A percentile compares a stretch with the other conserved stretches of the same genome.
Evolutionary conservation across 768 basidiomycete species (phyloP).

Genomic region (Termitomyces sp.): DNA sequence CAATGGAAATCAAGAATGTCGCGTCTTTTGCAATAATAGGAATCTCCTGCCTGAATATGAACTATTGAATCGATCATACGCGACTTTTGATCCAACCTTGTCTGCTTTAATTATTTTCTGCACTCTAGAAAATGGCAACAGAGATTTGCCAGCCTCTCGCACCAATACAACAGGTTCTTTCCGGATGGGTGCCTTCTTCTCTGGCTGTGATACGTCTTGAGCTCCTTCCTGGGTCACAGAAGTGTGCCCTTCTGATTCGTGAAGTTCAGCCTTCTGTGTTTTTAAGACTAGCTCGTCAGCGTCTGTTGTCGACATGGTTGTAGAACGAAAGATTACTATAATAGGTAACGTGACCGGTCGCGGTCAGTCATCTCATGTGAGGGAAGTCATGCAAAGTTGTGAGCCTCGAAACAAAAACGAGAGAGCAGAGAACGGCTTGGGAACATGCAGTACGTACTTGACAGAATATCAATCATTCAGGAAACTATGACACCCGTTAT

Average conservation of each 20-base stretch:
- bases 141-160: conserved; percentile 55
- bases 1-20: conserved; percentile 70
- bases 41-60: conserved; percentile 48
- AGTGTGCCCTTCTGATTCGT: not conserved
- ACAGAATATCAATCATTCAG: not conserved
- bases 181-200: conserved; percentile 20
- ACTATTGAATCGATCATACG: not conserved
- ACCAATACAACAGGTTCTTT: conserved; percentile 20
- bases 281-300: not conserved
- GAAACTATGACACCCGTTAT: not conserved
- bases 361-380: conserved; percentile 8
- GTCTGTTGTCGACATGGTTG: conserved; percentile 7
- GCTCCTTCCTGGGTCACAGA: not conserved
- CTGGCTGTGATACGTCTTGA: conserved; percentile 5
- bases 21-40: conserved; percentile 75
- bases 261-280: conserved; percentile 1
- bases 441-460: not conserved
- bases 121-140: conserved; percentile 72
- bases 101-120: conserved; percentile 86
- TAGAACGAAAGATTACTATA: not conserved
- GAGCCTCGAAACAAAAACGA: too few species aligned
- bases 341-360: conserved; percentile 15
- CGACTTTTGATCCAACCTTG: conserved; percentile 40
- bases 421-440: too few species aligned
- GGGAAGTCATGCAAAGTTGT: not conserved